phyloP scores from a whole-genome alignment of 164 flowering plant species.

The Malania oleifera region DNA sequence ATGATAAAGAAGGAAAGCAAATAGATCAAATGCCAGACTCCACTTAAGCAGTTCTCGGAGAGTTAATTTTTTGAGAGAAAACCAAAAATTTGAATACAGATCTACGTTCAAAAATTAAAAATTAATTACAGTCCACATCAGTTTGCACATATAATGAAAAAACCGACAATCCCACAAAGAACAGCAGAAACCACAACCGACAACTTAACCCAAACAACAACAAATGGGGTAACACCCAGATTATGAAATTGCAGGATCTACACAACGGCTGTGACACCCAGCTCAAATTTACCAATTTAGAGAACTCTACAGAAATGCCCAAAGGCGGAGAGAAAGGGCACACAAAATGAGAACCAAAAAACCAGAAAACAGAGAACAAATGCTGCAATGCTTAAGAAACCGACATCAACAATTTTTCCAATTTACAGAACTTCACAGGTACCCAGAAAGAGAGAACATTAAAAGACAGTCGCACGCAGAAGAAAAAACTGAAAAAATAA shows the following conservation, averaged over 20 bases:
- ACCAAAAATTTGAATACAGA: constrained; percentile 7
- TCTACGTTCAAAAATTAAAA: constrained; percentile 7
- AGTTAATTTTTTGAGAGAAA: not conserved
- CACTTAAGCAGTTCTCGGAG: not conserved
- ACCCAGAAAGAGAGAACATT: too few relatives aligned
- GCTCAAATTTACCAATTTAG: constrained; percentile 11
- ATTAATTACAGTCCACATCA: constrained; percentile 1
- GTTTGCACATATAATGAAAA: not conserved
- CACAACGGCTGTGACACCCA: constrained; percentile 11
- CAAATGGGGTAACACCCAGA: constrained; percentile 17
- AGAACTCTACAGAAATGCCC: constrained; percentile 7
- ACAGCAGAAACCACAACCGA: constrained; percentile 9
- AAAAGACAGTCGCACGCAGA: too few relatives aligned
- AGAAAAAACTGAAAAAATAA: not conserved
- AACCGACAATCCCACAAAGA: not conserved
- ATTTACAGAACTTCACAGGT: too few relatives aligned
- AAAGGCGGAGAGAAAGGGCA: not conserved
- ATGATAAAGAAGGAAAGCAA: not conserved
- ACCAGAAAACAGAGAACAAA: too few relatives aligned
- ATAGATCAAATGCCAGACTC: not conserved
- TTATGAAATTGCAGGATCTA: constrained; percentile 19
- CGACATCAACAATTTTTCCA: too few relatives aligned
- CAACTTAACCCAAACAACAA: constrained; percentile 11
- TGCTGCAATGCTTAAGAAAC: too few relatives aligned
- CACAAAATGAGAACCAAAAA: not conserved